Base-by-base conservation (phyloP, 2,329 filamentous ascomycete genomes). In the Cytospora leucostoma region DNA sequence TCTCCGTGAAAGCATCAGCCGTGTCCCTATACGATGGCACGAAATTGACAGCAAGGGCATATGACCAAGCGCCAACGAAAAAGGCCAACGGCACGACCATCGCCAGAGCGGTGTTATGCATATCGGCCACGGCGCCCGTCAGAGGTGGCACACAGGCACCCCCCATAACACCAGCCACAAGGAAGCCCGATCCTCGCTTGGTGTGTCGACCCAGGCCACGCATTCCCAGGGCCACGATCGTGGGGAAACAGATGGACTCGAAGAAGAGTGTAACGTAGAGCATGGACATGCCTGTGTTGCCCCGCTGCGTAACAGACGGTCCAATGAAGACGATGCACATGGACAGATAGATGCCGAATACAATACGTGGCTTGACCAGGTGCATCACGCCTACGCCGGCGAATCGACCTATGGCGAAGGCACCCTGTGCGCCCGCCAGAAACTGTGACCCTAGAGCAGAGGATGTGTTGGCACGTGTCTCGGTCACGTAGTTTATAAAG, bases 161-260 rank as follows among this genome's bases (percentile, higher is more conserved):
- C 15, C 91, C 90, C 17, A 84, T 80, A 0, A 93, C 89, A 67
- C 88, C 89, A 5, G 80, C 88, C 2, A 92, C 83, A 63, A 91
- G 87, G 73, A 85, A 89, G 5, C 89, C 89, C 2, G 86, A 88
- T 1, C 90, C 91, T 65, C 89, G 84, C 79, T 93, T 93, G 40
- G 88, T 91, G 76, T 94, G 88, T 19, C 87, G 84, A 7, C 91
- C 91, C 1, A 93, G 80, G 2, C 89, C 90, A 27, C 89, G 84
- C 79, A 92, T 91, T 10, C 89, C 89, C 3, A 93, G 80, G 0
- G 90, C 89, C 35, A 94, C 86, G 70, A 94, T 92, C 19, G 90
- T 93, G 0, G 91, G 90, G 79, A 93, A 94, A 74, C 88, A 90
- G 71, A 92, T 89, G 4, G 85, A 88, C 75, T 92, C 91, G 75